Evolutionary conservation across 805 yeast genomes (phyloP).

Genomic region (Clavispora vitiphila): DNA sequence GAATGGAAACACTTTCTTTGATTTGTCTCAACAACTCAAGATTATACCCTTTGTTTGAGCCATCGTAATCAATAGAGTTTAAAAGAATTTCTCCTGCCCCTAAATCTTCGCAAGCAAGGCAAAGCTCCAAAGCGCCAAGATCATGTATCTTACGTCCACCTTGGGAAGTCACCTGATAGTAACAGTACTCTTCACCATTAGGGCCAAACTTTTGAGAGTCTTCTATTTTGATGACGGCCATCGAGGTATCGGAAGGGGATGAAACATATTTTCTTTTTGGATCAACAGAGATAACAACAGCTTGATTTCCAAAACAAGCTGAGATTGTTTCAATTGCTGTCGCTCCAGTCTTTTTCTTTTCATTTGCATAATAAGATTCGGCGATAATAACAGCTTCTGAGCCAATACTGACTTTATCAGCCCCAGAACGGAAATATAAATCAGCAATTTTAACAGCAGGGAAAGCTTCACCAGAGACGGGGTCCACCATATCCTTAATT

Average conservation of each 20-base stretch:
- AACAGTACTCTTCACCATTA: conserved; percentile 82
- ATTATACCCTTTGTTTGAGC: conserved; percentile 92
- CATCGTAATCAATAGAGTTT: conserved; percentile 96
- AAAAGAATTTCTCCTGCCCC: conserved; percentile 96
- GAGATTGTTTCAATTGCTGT: conserved; percentile 94
- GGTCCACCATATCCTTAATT: conserved; percentile 83
- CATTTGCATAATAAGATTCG: conserved; percentile 64
- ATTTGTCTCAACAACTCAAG: conserved; percentile 77
- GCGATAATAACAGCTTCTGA: conserved; percentile 94
- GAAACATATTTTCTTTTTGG: conserved; percentile 83
- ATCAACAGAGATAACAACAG: conserved; percentile 97
- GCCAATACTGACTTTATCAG: conserved; percentile 98
- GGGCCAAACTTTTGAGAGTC: conserved; percentile 59
- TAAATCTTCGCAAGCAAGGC: conserved; percentile 79
- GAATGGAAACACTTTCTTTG: conserved; percentile 72
- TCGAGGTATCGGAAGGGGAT: conserved; percentile 54
- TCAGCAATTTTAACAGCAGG: conserved; percentile 91
- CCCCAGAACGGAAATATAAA: conserved; percentile 91
- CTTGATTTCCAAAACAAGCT: conserved; percentile 89
- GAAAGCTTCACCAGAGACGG: conserved; percentile 63
- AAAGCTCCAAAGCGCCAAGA: conserved; percentile 86
- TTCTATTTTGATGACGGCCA: conserved; percentile 58
- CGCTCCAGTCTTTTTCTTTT: conserved; percentile 57
- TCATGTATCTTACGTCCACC: conserved; percentile 91
- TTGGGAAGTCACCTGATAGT: conserved; percentile 93